These are phyloP conservation scores for Exserohilum turcica DNA, from an alignment of 2,329 filamentous ascomycete species.

Conservation along the genomic window DNA sequence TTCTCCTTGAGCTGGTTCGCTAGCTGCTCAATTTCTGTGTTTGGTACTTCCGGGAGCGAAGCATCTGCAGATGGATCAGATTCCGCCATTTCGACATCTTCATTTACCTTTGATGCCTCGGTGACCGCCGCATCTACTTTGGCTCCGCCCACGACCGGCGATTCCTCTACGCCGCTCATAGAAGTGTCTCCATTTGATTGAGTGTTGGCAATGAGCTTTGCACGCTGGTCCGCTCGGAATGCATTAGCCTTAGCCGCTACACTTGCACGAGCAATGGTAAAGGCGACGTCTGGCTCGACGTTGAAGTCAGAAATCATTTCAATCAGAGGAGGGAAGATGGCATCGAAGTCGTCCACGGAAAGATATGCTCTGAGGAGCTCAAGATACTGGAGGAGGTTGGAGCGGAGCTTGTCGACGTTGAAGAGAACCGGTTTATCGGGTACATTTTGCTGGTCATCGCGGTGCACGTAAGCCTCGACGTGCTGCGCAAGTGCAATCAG, in stretches of 20 bases:
- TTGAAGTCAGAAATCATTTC: slow-evolving; percentile 78
- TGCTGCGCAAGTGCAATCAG: slow-evolving; percentile 92
- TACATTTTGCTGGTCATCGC: slow-evolving; percentile 71
- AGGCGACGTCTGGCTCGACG: slow-evolving; percentile 79
- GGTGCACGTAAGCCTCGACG: slow-evolving; percentile 82
- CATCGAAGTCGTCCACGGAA: slow-evolving; percentile 75
- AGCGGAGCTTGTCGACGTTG: slow-evolving; percentile 87
- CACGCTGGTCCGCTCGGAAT: slow-evolving; percentile 41
- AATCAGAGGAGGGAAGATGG: slow-evolving; percentile 74
- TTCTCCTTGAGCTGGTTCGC: slow-evolving; percentile 69
- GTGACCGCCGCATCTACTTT: slow-evolving; percentile 7
- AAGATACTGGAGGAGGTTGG: slow-evolving; percentile 83
- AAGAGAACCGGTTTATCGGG: slow-evolving; percentile 89
- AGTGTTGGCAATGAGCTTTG: slow-evolving; percentile 15
- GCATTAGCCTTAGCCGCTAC: slow-evolving; percentile 57
- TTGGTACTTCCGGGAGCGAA: slow-evolving; percentile 48
- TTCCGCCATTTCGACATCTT: slow-evolving; percentile 52
- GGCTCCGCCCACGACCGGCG: slow-evolving; percentile 10
- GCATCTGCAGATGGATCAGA: slow-evolving; percentile 5
- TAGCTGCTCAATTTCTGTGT: slow-evolving; percentile 74
- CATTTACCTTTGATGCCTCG: slow-evolving; percentile 5
- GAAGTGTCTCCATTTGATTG: slow-evolving; percentile 58
- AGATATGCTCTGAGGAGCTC: slow-evolving; percentile 85
- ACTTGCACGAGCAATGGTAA: slow-evolving; percentile 78
- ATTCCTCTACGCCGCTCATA: slow-evolving; percentile 34